Evolutionary conservation across 495 filamentous ascomycete species (phyloP), one percentile per base, ranked within the genome.

Genomic region (Penicillium egyptiacum): DNA sequence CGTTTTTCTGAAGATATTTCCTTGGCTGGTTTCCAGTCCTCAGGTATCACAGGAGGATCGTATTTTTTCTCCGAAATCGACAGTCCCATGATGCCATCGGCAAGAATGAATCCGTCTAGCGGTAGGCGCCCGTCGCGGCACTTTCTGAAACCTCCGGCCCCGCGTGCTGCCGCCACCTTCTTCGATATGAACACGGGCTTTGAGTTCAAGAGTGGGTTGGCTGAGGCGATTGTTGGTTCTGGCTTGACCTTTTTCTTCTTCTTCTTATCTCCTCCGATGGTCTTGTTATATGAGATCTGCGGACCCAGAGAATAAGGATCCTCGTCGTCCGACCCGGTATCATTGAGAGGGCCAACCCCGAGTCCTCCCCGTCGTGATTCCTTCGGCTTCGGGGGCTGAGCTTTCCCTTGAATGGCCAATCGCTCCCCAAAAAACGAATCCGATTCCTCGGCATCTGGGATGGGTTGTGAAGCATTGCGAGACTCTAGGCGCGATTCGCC

Each of bases 311-410:
- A 89, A 72, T 97, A 98, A 0, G 90, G 89, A 64, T 98, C 95
- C 65, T 97, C 94, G 53, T 98, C 92, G 63, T 98, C 94, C n/a
- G 94, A 97, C 4, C 91, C 93, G 17, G 86, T 96, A 57, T 98
- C 94, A 64, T 98, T 98, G 50, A 98, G 71, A 20, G 97, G 76
- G 3, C 94, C 94, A 14, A 95, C 88, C 0, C 94, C 94, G 46
- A 98, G 91, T 0, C 87, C 89, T 46, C 86, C 83, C 28, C 82
- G 81, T 7, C 63, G 70, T 17, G 80, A 69, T 50, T 75, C 81
- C 39, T 83, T 82, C 14, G 79, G 75, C 50, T 79, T 79, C 30
- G 73, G 69, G 55, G 62, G 56, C 47, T 66, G 69, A 16, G 62
- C 47, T 46, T 75, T 72, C n/a, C 53, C 62, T 40, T 66, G 61